phyloP scores from a whole-genome alignment of 306 rosid genomes.

The Abrus pulchellus region DNA sequence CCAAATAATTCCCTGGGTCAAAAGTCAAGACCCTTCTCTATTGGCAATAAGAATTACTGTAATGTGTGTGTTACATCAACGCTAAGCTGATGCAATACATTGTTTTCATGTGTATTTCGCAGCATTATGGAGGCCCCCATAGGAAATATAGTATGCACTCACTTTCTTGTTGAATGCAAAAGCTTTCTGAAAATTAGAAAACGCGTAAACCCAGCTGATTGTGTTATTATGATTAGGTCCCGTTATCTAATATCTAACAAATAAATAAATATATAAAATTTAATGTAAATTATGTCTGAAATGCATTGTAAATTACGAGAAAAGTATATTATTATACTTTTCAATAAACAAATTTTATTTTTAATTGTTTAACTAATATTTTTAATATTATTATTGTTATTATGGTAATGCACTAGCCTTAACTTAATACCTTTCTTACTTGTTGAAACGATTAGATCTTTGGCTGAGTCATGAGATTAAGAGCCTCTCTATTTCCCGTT shows the following conservation, averaged over 20 bases:
- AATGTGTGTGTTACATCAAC: background rate
- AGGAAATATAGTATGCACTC: background rate
- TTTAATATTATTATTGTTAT: too few species aligned
- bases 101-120: background rate
- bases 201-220: background rate
- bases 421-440: background rate
- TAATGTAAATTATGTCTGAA: too few species aligned
- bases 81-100: slow-evolving; percentile 19
- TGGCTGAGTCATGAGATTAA: background rate
- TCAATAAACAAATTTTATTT: too few species aligned
- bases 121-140: background rate
- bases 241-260: too few species aligned
- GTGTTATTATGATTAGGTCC: background rate
- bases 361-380: too few species aligned
- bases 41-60: slow-evolving; percentile 1
- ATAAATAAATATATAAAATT: too few species aligned
- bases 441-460: background rate
- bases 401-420: background rate
- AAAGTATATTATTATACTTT: too few species aligned
- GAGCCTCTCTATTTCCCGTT: background rate
- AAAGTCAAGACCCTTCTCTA: slow-evolving; percentile 18
- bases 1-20: background rate
- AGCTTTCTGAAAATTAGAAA: background rate
- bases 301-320: too few species aligned
- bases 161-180: background rate